Evolutionary conservation across 768 basidiomycete genomes (phyloP), one percentile per base, ranked within the genome.

Genomic region (Suillus tomentosus): DNA sequence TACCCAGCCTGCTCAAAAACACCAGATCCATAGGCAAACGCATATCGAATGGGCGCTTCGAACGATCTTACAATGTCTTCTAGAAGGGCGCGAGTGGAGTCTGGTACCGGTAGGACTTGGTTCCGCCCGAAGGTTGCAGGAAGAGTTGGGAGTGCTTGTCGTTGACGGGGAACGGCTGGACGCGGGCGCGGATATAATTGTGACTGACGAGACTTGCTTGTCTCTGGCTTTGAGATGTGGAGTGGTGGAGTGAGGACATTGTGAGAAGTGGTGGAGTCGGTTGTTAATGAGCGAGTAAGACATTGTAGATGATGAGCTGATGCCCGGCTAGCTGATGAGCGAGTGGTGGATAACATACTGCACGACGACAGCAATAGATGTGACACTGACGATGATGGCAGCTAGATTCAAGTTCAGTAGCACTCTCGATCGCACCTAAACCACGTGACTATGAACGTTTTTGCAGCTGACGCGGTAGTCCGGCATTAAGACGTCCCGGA

Each of bases 21-120:
- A 0, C 96, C 97, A 3, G 91, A 94, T 14, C 97, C 97, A 73
- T 99, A 99, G 0, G 97, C 97, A 72, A 98, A 95, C 1, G 96
- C 97, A 80, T 96, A 99, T 24, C 96, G 89, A 57, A 98, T 92
- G 11, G 96, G 96, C 0, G 94, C 93, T 48, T 94, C 84, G 71
- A 98, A 96, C 56, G 86, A 82, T 15, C 80, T 79, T 40, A 97
- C 89, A 63, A 98, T 89, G 64, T 83, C 81, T 72, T 95, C 92
- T 17, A 96, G 83, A 31, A 94, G 79, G 3, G 90, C 88, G 5
- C 93, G 85, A 3, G 90, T 94, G 31, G 90, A 87, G 72, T 89
- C 88, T 14, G 91, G 82, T 9, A 95, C 93, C 0, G 89, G 84
- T 1, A 95, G 81, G 6, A 94, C 81, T 76, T 95, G 93, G 74